Percentiles rank a stretch among this genome's conserved stretches.
phyloP scores from a whole-genome alignment of 2,329 filamentous ascomycete genomes.

The Sphaerulina musiva region DNA sequence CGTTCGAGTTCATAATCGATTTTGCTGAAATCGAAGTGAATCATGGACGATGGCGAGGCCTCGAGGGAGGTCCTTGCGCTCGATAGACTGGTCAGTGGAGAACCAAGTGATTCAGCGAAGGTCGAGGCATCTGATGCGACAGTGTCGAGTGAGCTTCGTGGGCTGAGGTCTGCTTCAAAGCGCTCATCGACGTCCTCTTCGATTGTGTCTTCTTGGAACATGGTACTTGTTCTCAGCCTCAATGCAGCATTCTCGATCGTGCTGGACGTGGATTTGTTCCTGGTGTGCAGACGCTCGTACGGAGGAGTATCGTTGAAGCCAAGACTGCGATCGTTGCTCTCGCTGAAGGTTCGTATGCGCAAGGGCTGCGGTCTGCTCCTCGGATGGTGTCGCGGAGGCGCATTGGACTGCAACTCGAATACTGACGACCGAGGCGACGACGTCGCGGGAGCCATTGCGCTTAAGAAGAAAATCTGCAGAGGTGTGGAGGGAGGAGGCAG shows the following conservation, averaged over 20 bases:
- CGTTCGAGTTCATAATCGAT: conserved; percentile 32
- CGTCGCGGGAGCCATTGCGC: background rate
- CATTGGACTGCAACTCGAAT: background rate
- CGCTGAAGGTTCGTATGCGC: conserved; percentile 20
- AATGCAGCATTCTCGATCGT: conserved; percentile 10
- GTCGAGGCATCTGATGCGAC: conserved; percentile 14
- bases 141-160: conserved; percentile 14
- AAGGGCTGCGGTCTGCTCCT: conserved; percentile 19
- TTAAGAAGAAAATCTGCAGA: background rate
- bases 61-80: conserved; percentile 21
- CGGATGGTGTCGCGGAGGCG: conserved; percentile 5
- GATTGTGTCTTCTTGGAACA: conserved; percentile 29
- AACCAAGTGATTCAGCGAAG: conserved; percentile 12
- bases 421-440: background rate
- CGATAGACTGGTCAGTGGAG: conserved; percentile 16
- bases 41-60: conserved; percentile 7
- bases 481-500: background rate
- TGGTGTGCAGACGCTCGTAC: conserved; percentile 11
- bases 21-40: conserved; percentile 24
- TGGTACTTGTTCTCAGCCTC: conserved; percentile 9
- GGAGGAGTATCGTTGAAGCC: conserved; percentile 10
- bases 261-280: conserved; percentile 17
- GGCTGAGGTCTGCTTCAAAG: conserved; percentile 27
- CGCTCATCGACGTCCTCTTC: conserved; percentile 55
- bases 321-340: conserved; percentile 12